phyloP scores from a whole-genome alignment of 345 rosid species.

The Pseudoturritis turrita region DNA sequence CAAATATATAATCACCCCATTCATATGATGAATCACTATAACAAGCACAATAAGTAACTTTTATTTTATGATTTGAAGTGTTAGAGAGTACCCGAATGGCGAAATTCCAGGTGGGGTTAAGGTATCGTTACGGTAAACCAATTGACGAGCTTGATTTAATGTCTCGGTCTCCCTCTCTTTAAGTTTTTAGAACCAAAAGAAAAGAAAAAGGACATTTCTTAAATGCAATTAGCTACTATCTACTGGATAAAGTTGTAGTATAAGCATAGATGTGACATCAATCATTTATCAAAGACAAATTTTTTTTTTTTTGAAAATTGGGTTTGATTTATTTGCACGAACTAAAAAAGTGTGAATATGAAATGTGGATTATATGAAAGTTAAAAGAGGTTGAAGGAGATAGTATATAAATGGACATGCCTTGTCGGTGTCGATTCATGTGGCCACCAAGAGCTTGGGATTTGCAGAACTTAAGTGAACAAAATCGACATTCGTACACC shows the following conservation, averaged over 20 bases:
- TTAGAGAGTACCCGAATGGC: slow-evolving; percentile 44
- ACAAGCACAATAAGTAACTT: neutral
- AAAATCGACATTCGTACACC: slow-evolving; percentile 98
- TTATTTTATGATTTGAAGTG: neutral
- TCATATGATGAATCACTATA: neutral
- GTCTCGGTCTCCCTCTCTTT: slow-evolving; percentile 98
- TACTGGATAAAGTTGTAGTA: slow-evolving; percentile 20
- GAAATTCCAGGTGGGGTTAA: slow-evolving; percentile 43
- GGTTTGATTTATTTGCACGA: slow-evolving; percentile 14
- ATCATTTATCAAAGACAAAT: slow-evolving; percentile 12
- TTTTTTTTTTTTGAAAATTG: neutral
- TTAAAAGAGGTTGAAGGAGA: neutral
- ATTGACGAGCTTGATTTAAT: slow-evolving; percentile 96
- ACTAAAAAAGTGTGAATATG: slow-evolving; percentile 14
- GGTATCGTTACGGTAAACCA: slow-evolving; percentile 79
- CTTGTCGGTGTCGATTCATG: slow-evolving; percentile 99
- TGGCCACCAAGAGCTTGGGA: slow-evolving; percentile 99
- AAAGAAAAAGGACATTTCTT: slow-evolving; percentile 12
- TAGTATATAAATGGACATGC: slow-evolving; percentile 29
- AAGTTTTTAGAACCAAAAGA: slow-evolving; percentile 6
- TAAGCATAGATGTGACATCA: slow-evolving; percentile 27
- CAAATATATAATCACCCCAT: neutral
- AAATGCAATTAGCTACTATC: slow-evolving; percentile 13
- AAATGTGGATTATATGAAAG: neutral
- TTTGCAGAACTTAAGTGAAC: slow-evolving; percentile 99